Evolutionary conservation across 2,329 filamentous ascomycete species (phyloP).

Genomic region (Clonostachys byssicola): DNA sequence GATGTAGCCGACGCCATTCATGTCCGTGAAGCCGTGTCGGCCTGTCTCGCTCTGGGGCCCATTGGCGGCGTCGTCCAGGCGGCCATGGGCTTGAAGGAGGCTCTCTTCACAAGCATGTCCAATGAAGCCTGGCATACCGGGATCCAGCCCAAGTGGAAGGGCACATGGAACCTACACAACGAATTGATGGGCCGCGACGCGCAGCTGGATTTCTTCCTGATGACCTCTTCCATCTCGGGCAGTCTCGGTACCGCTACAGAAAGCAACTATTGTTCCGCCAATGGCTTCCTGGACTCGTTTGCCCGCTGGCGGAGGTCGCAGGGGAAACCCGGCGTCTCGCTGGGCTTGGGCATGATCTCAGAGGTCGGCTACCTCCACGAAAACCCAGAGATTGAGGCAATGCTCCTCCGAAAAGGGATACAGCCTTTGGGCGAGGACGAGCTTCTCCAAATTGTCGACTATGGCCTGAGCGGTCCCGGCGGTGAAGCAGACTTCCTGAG

Average conservation of each 20-base stretch:
- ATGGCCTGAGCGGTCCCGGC: constrained; percentile 11
- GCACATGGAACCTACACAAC: constrained; percentile 15
- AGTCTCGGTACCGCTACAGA: constrained; percentile 21
- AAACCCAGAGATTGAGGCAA: constrained; percentile 24
- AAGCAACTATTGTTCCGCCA: constrained; percentile 23
- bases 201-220: constrained; percentile 25
- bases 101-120: constrained; percentile 15
- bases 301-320: constrained; percentile 15
- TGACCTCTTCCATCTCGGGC: constrained; percentile 14
- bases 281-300: constrained; percentile 25
- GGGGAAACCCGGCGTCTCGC: constrained; percentile 16
- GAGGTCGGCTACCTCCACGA: constrained; percentile 29
- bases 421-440: constrained; percentile 23
- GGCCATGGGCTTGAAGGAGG: constrained; percentile 21
- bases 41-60: background rate
- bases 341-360: constrained; percentile 24
- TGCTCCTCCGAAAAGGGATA: constrained; percentile 26
- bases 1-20: constrained; percentile 7
- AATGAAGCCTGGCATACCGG: constrained; percentile 12
- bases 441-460: constrained; percentile 19
- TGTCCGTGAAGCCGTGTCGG: constrained; percentile 8
- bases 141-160: constrained; percentile 14
- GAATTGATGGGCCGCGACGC: constrained; percentile 5
- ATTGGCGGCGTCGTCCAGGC: constrained; percentile 25
- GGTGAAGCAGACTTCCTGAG: too few relatives aligned